Conservation (phyloP, 1,284 basidiomycete species). For the Pisolithus thermaeus region DNA sequence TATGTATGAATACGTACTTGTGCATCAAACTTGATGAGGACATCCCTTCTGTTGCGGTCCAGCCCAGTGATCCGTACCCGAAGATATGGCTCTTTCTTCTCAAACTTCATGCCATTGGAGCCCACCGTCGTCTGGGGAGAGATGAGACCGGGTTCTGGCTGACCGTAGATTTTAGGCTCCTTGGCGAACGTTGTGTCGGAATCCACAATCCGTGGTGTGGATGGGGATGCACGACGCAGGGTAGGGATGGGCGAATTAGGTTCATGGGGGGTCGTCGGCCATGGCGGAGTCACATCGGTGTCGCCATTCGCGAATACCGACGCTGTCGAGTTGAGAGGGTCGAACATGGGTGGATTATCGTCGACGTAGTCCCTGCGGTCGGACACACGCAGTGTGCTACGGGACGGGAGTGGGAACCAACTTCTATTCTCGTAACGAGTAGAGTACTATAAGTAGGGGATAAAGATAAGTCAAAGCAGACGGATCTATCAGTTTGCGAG, state of each 20-base stretch:
- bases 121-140: constrained; percentile 61
- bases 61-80: constrained; percentile 83
- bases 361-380: no score
- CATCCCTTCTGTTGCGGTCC: constrained; percentile 89
- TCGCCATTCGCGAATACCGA: constrained; percentile 38
- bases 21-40: constrained; percentile 87
- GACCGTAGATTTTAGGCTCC: constrained; percentile 78
- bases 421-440: background rate
- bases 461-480: background rate
- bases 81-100: constrained; percentile 76
- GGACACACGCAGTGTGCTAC: no score
- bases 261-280: constrained; percentile 56
- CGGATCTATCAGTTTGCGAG: background rate
- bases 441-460: background rate
- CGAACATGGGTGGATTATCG: constrained; percentile 36
- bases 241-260: constrained; percentile 46
- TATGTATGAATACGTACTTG: constrained; percentile 53
- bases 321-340: constrained; percentile 47
- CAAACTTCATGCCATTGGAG: constrained; percentile 63
- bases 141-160: constrained; percentile 73
- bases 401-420: background rate
- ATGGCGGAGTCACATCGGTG: constrained; percentile 39
- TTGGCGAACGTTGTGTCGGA: constrained; percentile 59
- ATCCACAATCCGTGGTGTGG: constrained; percentile 42
- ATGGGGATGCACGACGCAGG: constrained; percentile 38